Conservation (phyloP, 1,139 yeast genomes). For the Casaregolazyma lundiana region DNA sequence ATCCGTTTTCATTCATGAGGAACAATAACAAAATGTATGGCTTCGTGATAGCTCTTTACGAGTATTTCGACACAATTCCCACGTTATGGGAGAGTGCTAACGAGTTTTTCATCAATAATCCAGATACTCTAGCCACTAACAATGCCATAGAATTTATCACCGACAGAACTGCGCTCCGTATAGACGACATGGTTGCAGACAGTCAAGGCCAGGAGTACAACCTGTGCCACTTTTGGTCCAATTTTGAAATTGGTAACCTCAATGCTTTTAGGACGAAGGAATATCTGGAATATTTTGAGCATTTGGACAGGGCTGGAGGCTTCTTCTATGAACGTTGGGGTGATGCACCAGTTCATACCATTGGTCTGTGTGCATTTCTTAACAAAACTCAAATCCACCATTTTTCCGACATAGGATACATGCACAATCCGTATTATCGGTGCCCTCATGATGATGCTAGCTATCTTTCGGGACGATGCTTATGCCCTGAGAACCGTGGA, state of each 20-base stretch:
- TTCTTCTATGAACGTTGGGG: conserved; percentile 93
- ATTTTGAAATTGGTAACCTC: conserved; percentile 81
- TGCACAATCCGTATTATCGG: conserved; percentile 73
- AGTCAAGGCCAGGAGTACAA: conserved; percentile 55
- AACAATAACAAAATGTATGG: conserved; percentile 73
- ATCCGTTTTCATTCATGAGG: conserved; percentile 84
- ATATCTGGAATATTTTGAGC: conserved; percentile 64
- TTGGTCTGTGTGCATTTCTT: conserved; percentile 64
- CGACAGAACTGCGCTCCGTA: conserved; percentile 41
- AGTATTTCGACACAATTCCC: conserved; percentile 78
- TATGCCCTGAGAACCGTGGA: conserved; percentile 47
- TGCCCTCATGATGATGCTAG: conserved; percentile 63
- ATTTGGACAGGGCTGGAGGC: conserved; percentile 70
- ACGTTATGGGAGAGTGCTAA: conserved; percentile 76
- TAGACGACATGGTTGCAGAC: conserved; percentile 37
- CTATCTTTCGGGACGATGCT: conserved; percentile 55
- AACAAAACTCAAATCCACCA: conserved; percentile 71
- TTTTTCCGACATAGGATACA: conserved; percentile 88
- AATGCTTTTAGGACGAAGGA: conserved; percentile 72
- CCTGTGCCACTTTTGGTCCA: conserved; percentile 93
- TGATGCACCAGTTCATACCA: conserved; percentile 93
- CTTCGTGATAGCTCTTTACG: conserved; percentile 72
- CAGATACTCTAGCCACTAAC: conserved; percentile 61
- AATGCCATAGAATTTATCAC: conserved; percentile 68
- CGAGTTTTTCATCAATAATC: conserved; percentile 54